Evolutionary conservation across 2,329 filamentous ascomycete species (phyloP).

Genomic region (Claviceps citrina): DNA sequence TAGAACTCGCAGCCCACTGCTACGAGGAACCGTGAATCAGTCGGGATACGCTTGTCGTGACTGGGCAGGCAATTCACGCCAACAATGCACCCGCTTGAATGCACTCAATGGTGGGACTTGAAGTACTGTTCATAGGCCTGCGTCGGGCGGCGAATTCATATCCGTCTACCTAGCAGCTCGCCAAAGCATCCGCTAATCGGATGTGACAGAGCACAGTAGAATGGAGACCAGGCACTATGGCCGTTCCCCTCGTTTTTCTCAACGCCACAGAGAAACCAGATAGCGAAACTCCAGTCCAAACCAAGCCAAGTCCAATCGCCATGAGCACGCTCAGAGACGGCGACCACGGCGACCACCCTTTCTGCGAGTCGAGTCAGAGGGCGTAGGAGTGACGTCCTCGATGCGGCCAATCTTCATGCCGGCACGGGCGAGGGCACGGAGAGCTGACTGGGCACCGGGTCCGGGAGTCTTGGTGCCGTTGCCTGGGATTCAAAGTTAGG

Average conservation of each 20-base stretch:
- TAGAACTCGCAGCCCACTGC: too few species aligned
- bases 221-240: conserved; percentile 49
- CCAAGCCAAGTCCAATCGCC: conserved; percentile 13
- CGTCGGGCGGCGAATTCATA: conserved; percentile 29
- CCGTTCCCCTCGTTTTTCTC: conserved; percentile 63
- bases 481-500: conserved; percentile 32
- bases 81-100: too few species aligned
- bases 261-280: conserved; percentile 45
- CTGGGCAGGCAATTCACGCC: background rate
- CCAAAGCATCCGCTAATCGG: conserved; percentile 12
- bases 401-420: conserved; percentile 99
- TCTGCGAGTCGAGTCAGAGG: conserved; percentile 97
- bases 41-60: background rate
- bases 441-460: conserved; percentile 95
- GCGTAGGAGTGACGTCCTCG: conserved; percentile 97
- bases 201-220: conserved; percentile 32
- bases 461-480: conserved; percentile 99
- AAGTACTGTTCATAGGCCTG: conserved; percentile 26
- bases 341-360: conserved; percentile 99
- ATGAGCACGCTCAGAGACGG: conserved; percentile 61
- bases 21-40: too few species aligned
- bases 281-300: conserved; percentile 24
- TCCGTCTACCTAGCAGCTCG: conserved; percentile 23
- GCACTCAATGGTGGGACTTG: conserved; percentile 12
- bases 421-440: conserved; percentile 94